These are phyloP conservation scores for Huntiella abstrusa DNA, from an alignment of 2,329 filamentous ascomycete species.

Conservation along the genomic window DNA sequence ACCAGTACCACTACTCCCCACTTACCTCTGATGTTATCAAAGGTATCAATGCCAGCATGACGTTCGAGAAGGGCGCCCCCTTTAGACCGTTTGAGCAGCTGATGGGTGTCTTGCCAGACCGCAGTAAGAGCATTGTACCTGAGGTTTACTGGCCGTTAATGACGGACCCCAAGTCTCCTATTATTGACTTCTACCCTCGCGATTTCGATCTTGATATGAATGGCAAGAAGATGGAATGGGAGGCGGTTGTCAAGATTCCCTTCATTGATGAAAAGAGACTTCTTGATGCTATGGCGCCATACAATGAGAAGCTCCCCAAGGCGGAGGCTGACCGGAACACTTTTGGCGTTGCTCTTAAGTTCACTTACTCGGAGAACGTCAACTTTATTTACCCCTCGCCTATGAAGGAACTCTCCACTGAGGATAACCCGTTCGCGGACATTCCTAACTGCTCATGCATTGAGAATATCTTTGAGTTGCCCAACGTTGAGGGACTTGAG, in stretches of 20 bases:
- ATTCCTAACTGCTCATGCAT: conserved; percentile 74
- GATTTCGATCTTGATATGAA: conserved; percentile 99
- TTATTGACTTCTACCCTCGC: conserved; percentile 92
- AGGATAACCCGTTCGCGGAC: conserved; percentile 47
- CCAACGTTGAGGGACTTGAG: conserved; percentile 75
- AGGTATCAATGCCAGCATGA: conserved; percentile 68
- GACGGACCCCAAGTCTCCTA: conserved; percentile 77
- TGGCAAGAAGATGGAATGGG: conserved; percentile 99
- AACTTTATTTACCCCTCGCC: conserved; percentile 79
- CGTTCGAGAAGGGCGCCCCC: conserved; percentile 86
- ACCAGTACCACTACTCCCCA: conserved; percentile 87
- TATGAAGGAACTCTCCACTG: conserved; percentile 44
- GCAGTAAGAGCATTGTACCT: conserved; percentile 93
- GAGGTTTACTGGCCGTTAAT: conserved; percentile 75
- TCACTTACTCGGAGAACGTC: conserved; percentile 60
- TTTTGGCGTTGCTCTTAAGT: conserved; percentile 85
- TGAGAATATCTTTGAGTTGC: conserved; percentile 90
- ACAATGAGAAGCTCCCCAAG: conserved; percentile 56
- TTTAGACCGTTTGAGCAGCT: conserved; percentile 92
- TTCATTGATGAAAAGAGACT: conserved; percentile 90
- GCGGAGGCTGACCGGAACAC: conserved; percentile 71
- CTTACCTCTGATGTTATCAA: conserved; percentile 92
- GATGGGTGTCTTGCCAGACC: conserved; percentile 93
- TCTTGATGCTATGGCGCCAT: conserved; percentile 67
- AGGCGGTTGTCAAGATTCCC: conserved; percentile 95